Percentiles rank a stretch among this genome's conserved stretches.
These are phyloP conservation scores for Collybiopsis luxurians DNA, from an alignment of 768 basidiomycete species.

Conservation along the genomic window DNA sequence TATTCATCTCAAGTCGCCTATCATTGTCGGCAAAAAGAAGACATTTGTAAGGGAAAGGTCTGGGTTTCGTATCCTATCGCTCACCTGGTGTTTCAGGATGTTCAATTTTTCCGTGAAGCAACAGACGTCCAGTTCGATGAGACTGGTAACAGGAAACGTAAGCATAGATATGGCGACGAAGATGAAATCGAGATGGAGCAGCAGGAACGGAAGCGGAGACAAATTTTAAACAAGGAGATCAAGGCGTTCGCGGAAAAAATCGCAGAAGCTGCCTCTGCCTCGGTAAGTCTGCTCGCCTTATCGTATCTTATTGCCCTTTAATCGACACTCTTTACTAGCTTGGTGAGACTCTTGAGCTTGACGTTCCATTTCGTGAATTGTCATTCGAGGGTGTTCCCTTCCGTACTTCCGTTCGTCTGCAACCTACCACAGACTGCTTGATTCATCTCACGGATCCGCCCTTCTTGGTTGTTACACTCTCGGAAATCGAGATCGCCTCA, in stretches of 20 bases:
- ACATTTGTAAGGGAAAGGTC: conserved; percentile 62
- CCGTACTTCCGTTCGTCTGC: conserved; percentile 90
- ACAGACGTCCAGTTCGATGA: conserved; percentile 98
- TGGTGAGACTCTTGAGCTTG: conserved; percentile 86
- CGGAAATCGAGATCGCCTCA: conserved; percentile 95
- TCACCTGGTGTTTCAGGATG: conserved; percentile 54
- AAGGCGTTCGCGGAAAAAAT: conserved; percentile 91
- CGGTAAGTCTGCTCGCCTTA: conserved; percentile 45
- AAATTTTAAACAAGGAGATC: conserved; percentile 90
- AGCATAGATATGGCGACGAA: conserved; percentile 96
- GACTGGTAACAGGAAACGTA: conserved; percentile 97
- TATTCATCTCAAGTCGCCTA: conserved; percentile 89
- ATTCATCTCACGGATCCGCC: conserved; percentile 94
- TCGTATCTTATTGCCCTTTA: neutral
- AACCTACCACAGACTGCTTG: conserved; percentile 95
- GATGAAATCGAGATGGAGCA: conserved; percentile 99
- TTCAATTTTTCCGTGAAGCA: conserved; percentile 98
- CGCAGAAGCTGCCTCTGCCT: conserved; percentile 74
- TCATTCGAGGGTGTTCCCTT: conserved; percentile 97
- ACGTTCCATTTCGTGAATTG: conserved; percentile 95
- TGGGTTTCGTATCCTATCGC: conserved; percentile 1
- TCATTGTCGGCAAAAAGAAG: conserved; percentile 99
- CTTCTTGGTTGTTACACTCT: conserved; percentile 91
- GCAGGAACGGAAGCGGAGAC: conserved; percentile 88
- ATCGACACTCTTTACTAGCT: conserved; percentile 28